These are phyloP conservation scores for Penicillium bialowiezense DNA, from an alignment of 495 filamentous ascomycete species.

Conservation along the genomic window DNA sequence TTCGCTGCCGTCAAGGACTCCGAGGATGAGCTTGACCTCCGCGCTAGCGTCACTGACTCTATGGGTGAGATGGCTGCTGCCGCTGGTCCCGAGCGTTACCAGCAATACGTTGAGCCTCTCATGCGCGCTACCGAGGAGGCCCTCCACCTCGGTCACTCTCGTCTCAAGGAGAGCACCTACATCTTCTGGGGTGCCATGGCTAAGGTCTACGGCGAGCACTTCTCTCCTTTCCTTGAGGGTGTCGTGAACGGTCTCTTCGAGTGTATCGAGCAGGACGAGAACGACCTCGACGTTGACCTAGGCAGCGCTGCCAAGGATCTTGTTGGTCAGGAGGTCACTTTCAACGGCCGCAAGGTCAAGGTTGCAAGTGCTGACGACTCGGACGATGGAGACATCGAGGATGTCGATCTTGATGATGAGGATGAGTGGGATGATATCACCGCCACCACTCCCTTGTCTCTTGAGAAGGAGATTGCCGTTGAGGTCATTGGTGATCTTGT, in stretches of 20 bases:
- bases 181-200: conserved; percentile 93
- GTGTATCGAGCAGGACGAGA: conserved; percentile 85
- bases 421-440: conserved; percentile 82
- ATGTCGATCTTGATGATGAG: conserved; percentile 69
- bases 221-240: conserved; percentile 79
- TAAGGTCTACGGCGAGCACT: conserved; percentile 90
- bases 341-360: conserved; percentile 81
- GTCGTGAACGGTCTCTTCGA: conserved; percentile 83
- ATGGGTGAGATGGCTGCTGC: conserved; percentile 89
- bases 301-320: conserved; percentile 76
- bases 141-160: conserved; percentile 81
- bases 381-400: conserved; percentile 58
- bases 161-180: conserved; percentile 91
- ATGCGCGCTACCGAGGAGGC: conserved; percentile 92
- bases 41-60: conserved; percentile 83
- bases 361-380: conserved; percentile 58
- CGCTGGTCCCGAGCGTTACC: conserved; percentile 81
- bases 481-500: conserved; percentile 94
- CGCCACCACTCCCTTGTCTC: conserved; percentile 78
- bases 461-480: conserved; percentile 96
- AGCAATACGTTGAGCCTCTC: conserved; percentile 82
- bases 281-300: conserved; percentile 75
- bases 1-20: conserved; percentile 85
- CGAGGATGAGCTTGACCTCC: conserved; percentile 84
- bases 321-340: conserved; percentile 69